Evolutionary conservation across 163 green algal species (phyloP), one percentile per base, ranked within the genome.

Genomic region (Scenedesmus sp.): DNA sequence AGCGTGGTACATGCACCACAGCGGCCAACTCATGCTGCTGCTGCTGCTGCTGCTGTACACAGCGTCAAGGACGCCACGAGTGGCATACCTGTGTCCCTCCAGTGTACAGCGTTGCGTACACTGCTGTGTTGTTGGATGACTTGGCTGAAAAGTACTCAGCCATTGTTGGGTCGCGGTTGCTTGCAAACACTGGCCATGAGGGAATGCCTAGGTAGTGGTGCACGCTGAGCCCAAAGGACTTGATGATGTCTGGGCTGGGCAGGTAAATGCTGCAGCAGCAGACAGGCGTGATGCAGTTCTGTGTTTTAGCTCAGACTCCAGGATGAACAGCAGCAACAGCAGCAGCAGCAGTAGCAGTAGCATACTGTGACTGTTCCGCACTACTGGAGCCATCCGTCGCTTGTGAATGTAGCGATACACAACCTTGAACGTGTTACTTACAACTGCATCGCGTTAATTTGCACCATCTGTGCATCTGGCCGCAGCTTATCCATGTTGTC

Each of bases 361-460:
- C n/a, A 89, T 18, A 20, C 8, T 66, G 46, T 59, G 54, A 83
- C 20, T 62, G 67, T 66, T 64, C 16, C 15, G 55, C 54, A 64
- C 5, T 23, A 2, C 18, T 87, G 55, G 18, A 55, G 3, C 55
- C 54, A 54, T 23, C 76, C 57, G 76, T 2, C 9, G 76, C 34
- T 20, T 6, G 3, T 84, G 12, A 26, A 52, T 8, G 82, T 13
- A 16, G 4, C 8, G 2, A 86, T 6, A 46, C 12, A 12, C 52
- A 13, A 46, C 34, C 34, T 46, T 34, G 3, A 67, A 10, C 26
- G 34, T 52, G 52, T 3, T 59, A 89, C 95, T 91, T 82, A 98
- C 96, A 97, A 97, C 7, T 97, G 94, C 85, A 95, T 90, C 6
- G 87, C 88, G 86, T 96, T 93, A 23, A 97, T 67, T 46, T 96